Evolutionary conservation across 2,329 filamentous ascomycete genomes (phyloP).

Genomic region (Laburnicola sp.): DNA sequence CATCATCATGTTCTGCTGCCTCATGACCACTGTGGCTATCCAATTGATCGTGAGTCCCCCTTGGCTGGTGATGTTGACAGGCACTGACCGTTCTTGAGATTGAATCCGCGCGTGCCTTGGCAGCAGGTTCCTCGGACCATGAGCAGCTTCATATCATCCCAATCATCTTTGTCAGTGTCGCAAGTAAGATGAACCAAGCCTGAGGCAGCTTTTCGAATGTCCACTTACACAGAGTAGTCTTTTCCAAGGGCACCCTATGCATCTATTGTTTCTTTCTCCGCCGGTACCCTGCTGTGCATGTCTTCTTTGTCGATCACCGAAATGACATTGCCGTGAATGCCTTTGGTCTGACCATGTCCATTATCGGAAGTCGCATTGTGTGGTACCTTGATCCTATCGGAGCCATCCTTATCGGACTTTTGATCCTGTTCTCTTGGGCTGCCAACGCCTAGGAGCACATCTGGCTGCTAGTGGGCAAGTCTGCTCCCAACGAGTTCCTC

Average conservation of each 20-base stretch:
- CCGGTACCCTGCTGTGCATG: slow-evolving; percentile 58
- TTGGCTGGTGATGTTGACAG: slow-evolving; percentile 3
- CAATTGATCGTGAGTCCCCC: slow-evolving; percentile 57
- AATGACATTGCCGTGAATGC: slow-evolving; percentile 61
- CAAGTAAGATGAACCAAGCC: slow-evolving; percentile 48
- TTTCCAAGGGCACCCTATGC: slow-evolving; percentile 57
- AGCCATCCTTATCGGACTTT: slow-evolving; percentile 62
- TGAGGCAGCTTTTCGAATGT: neutral
- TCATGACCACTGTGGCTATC: slow-evolving; percentile 68
- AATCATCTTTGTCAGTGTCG: slow-evolving; percentile 58
- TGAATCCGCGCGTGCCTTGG: slow-evolving; percentile 60
- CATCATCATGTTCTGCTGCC: slow-evolving; percentile 66
- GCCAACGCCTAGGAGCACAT: slow-evolving; percentile 65
- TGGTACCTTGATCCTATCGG: slow-evolving; percentile 67
- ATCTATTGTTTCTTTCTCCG: slow-evolving; percentile 59
- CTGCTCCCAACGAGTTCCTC: slow-evolving; percentile 61
- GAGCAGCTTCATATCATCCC: slow-evolving; percentile 58
- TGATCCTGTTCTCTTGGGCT: slow-evolving; percentile 65
- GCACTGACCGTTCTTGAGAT: slow-evolving; percentile 45
- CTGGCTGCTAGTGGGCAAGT: slow-evolving; percentile 63
- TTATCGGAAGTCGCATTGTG: slow-evolving; percentile 55
- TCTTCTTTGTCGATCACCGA: slow-evolving; percentile 62
- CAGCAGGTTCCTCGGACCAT: slow-evolving; percentile 47
- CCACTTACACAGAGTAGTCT: slow-evolving; percentile 43
- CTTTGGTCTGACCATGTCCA: slow-evolving; percentile 60